A percentile compares a stretch with the other conserved stretches of the same genome.
Evolutionary conservation across 768 basidiomycete genomes (phyloP).

Genomic region (Russula olivacea): DNA sequence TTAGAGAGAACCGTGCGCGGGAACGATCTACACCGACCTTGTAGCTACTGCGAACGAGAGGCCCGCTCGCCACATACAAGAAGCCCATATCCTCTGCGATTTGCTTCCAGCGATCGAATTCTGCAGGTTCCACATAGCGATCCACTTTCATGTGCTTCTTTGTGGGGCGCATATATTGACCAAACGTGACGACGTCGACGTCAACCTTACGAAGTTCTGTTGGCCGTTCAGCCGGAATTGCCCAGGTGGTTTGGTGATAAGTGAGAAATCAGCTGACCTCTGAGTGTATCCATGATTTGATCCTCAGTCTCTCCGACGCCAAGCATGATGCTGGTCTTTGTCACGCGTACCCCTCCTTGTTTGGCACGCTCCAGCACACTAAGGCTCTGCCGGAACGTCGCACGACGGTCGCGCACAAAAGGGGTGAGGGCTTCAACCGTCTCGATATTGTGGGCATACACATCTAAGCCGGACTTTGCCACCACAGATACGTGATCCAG

Average conservation of each 20-base stretch:
- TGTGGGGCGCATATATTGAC: constrained; percentile 99
- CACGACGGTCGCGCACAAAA: constrained; percentile 90
- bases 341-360: constrained; percentile 75
- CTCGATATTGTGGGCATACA: constrained; percentile 97
- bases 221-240: constrained; percentile 15
- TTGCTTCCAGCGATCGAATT: constrained; percentile 88
- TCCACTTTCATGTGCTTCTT: constrained; percentile 99
- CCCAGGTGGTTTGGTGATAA: background rate
- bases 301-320: constrained; percentile 88
- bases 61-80: constrained; percentile 95
- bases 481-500: constrained; percentile 71
- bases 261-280: constrained; percentile 48
- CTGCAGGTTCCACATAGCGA: constrained; percentile 88
- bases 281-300: constrained; percentile 75
- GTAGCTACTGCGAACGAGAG: constrained; percentile 92
- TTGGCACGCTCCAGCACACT: constrained; percentile 80
- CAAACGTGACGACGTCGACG: constrained; percentile 98
- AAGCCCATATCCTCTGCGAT: constrained; percentile 93
- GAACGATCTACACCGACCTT: constrained; percentile 53
- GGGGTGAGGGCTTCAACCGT: constrained; percentile 94
- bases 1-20: background rate
- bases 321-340: constrained; percentile 98
- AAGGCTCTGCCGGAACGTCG: constrained; percentile 82
- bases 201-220: constrained; percentile 80
- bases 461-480: constrained; percentile 90